A percentile compares a stretch with the other conserved stretches of the same genome.
Evolutionary conservation across 352 stramenopile species (phyloP).

Genomic region (Elongisporangium undulatum): DNA sequence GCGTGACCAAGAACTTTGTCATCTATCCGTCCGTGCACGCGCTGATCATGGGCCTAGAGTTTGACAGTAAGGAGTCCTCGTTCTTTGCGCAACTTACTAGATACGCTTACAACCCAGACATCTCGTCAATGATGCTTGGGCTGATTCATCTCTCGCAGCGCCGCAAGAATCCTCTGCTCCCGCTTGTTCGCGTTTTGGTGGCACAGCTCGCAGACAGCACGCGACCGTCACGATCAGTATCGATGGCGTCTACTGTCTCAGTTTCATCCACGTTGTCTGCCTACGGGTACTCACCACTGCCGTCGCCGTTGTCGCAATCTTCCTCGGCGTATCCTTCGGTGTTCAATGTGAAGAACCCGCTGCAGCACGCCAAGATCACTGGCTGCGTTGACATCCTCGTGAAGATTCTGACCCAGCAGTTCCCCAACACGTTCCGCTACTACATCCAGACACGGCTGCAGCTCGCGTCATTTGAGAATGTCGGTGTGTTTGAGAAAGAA

Average conservation of each 20-base stretch:
- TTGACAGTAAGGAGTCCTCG: slow-evolving; percentile 18
- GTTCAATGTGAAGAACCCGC: slow-evolving; percentile 37
- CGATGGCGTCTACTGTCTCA: slow-evolving; percentile 38
- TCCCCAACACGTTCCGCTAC: slow-evolving; percentile 76
- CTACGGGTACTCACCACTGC: background rate
- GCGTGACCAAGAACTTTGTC: slow-evolving; percentile 65
- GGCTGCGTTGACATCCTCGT: slow-evolving; percentile 62
- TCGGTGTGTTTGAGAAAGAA: slow-evolving; percentile 62
- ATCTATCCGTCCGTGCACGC: slow-evolving; percentile 59
- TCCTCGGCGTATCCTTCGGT: slow-evolving; percentile 3
- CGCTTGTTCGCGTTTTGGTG: slow-evolving; percentile 51
- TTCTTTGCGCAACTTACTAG: background rate
- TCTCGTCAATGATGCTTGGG: slow-evolving; percentile 54
- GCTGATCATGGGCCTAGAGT: slow-evolving; percentile 41
- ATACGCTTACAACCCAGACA: slow-evolving; percentile 61
- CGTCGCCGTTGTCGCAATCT: background rate
- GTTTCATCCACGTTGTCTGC: slow-evolving; percentile 28
- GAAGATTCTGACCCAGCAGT: slow-evolving; percentile 63
- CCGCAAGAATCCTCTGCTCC: slow-evolving; percentile 30
- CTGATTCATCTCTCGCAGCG: slow-evolving; percentile 62
- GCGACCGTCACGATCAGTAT: slow-evolving; percentile 11
- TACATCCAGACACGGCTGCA: slow-evolving; percentile 66
- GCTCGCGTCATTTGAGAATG: slow-evolving; percentile 68
- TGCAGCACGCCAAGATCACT: slow-evolving; percentile 46
- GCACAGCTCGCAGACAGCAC: slow-evolving; percentile 19